A percentile compares a stretch with the other conserved stretches of the same genome.
Conservation (phyloP, 2,329 filamentous ascomycete species). For the Colletotrichum karsti region DNA sequence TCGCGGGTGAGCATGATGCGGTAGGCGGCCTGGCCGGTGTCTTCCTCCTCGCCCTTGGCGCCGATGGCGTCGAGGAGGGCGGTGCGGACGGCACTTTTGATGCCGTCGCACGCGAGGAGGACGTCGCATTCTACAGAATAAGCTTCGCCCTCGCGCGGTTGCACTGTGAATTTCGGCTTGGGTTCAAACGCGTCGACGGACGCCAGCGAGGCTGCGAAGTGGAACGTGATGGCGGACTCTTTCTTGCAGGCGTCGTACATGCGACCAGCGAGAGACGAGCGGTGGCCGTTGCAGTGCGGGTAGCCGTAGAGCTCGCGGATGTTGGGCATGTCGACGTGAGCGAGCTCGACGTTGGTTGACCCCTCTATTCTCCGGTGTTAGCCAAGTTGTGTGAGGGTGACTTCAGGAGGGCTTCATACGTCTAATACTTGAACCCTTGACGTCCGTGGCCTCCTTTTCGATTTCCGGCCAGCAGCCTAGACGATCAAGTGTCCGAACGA, state of each 20-base stretch:
- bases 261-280: slow-evolving; percentile 73
- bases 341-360: slow-evolving; percentile 72
- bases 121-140: slow-evolving; percentile 63
- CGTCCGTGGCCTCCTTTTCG: slow-evolving; percentile 73
- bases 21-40: slow-evolving; percentile 81
- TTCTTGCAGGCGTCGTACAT: slow-evolving; percentile 76
- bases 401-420: slow-evolving; percentile 45
- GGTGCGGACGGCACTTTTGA: slow-evolving; percentile 60
- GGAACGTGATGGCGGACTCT: slow-evolving; percentile 71
- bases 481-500: slow-evolving; percentile 77
- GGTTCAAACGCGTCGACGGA: slow-evolving; percentile 67
- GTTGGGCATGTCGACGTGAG: slow-evolving; percentile 74
- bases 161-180: slow-evolving; percentile 66
- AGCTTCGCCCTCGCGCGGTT: slow-evolving; percentile 63
- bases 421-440: slow-evolving; percentile 77
- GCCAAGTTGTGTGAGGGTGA: not conserved
- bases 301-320: slow-evolving; percentile 75
- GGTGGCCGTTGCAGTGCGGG: slow-evolving; percentile 83
- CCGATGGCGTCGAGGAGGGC: slow-evolving; percentile 63
- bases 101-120: slow-evolving; percentile 62
- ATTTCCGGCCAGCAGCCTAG: slow-evolving; percentile 79
- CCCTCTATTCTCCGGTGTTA: slow-evolving; percentile 58
- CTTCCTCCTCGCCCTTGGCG: slow-evolving; percentile 63
- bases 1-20: slow-evolving; percentile 78
- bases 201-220: slow-evolving; percentile 67